A percentile compares a stretch with the other conserved stretches of the same genome.
Evolutionary conservation across 805 yeast species (phyloP).

Genomic region (Suhomyces sp.): DNA sequence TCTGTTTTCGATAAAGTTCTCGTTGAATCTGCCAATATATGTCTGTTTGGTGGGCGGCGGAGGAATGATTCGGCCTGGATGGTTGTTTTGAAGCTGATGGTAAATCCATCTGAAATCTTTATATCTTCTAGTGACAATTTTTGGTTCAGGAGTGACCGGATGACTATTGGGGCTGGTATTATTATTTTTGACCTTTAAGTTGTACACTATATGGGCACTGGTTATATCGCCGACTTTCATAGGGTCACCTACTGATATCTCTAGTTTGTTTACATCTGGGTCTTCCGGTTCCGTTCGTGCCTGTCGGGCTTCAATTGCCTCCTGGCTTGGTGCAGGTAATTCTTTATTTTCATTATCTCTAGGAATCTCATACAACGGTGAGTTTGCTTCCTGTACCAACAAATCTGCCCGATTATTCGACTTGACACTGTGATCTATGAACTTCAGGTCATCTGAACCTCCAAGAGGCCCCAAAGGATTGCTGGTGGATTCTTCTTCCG

Average conservation of each 20-base stretch:
- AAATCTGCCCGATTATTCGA: constrained; percentile 26
- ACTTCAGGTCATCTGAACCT: constrained; percentile 7
- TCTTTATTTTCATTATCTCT: constrained; percentile 6
- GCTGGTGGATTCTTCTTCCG: constrained; percentile 1
- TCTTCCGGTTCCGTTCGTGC: not conserved
- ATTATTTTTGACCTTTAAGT: constrained; percentile 61
- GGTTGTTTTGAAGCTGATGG: constrained; percentile 78
- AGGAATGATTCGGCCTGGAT: constrained; percentile 89
- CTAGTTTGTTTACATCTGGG: constrained; percentile 38
- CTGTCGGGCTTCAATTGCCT: constrained; percentile 8
- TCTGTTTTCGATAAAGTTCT: constrained; percentile 84
- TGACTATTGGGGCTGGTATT: constrained; percentile 20
- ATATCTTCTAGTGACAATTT: constrained; percentile 73
- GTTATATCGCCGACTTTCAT: constrained; percentile 88
- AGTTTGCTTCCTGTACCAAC: constrained; percentile 46
- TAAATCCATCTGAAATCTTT: constrained; percentile 93
- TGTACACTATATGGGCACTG: constrained; percentile 82
- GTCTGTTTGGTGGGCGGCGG: constrained; percentile 94
- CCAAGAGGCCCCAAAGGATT: constrained; percentile 31
- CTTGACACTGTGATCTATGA: constrained; percentile 18
- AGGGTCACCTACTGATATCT: constrained; percentile 84
- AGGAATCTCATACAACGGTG: constrained; percentile 50
- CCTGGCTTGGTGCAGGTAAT: not conserved
- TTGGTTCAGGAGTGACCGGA: constrained; percentile 8
- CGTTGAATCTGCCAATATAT: constrained; percentile 86